Percentiles rank a stretch among this genome's conserved stretches.
Conservation (phyloP, 1,284 basidiomycete species). For the Jaminaea rosea region DNA sequence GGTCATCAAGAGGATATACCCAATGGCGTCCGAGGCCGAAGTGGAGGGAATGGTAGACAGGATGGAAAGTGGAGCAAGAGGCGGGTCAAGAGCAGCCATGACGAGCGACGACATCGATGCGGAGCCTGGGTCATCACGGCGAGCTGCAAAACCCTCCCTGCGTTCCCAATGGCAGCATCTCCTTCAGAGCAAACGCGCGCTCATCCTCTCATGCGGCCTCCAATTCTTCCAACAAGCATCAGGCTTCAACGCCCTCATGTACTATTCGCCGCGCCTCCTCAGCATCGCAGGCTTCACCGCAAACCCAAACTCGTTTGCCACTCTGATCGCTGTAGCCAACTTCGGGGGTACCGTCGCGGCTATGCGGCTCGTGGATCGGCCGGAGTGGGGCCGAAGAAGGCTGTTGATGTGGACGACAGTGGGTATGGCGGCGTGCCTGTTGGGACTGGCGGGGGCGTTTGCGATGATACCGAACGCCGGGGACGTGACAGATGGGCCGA, state of each 20-base stretch:
- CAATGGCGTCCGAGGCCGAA: slow-evolving; percentile 13
- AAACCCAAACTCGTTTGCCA: slow-evolving; percentile 33
- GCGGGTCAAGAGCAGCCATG: too few species aligned
- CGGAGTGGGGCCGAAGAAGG: slow-evolving; percentile 23
- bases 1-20: slow-evolving; percentile 32
- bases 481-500: slow-evolving; percentile 1
- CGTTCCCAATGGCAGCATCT: slow-evolving; percentile 1
- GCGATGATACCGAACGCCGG: slow-evolving; percentile 16
- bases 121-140: too few species aligned
- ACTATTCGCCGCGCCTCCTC: slow-evolving; percentile 24
- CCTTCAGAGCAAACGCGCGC: slow-evolving; percentile 5
- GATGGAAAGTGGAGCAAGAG: too few species aligned
- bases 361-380: slow-evolving; percentile 30
- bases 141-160: too few species aligned
- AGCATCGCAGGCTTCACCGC: slow-evolving; percentile 29
- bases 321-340: slow-evolving; percentile 32
- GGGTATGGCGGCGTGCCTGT: slow-evolving; percentile 16
- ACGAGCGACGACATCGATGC: slow-evolving; percentile 1
- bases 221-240: slow-evolving; percentile 23
- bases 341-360: slow-evolving; percentile 27
- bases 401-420: slow-evolving; percentile 30
- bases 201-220: slow-evolving; percentile 8
- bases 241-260: slow-evolving; percentile 18
- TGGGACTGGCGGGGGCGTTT: slow-evolving; percentile 19
- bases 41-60: slow-evolving; percentile 20